These are phyloP conservation scores for Yarrowia sp. DNA, from an alignment of 805 yeast species.

Conservation along the genomic window DNA sequence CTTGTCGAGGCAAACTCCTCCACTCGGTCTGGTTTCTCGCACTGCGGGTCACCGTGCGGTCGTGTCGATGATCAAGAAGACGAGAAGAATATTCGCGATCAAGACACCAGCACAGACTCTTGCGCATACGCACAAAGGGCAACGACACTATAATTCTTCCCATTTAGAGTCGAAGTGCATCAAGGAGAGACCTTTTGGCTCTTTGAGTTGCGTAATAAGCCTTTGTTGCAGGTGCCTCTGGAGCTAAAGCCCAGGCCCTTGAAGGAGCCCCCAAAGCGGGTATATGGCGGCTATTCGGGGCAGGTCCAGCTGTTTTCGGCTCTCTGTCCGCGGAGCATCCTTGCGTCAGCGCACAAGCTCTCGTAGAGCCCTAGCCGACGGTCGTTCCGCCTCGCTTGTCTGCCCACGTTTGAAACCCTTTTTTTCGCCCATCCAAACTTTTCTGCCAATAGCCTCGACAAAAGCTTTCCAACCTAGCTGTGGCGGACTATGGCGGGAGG, in stretches of 20 bases:
- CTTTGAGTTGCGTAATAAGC: not conserved
- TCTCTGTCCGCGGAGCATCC: too few species aligned
- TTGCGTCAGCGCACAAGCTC: too few species aligned
- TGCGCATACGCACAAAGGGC: not conserved
- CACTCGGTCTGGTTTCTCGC: too few species aligned
- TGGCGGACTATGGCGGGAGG: slow-evolving; percentile 16
- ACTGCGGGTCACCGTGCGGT: too few species aligned
- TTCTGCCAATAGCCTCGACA: not conserved
- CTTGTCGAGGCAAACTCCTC: too few species aligned
- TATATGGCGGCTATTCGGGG: too few species aligned
- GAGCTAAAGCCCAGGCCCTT: too few species aligned
- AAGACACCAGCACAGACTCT: not conserved
- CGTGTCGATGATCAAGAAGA: not conserved
- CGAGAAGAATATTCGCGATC: not conserved
- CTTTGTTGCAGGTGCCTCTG: not conserved
- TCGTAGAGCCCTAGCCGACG: too few species aligned
- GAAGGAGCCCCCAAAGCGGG: too few species aligned
- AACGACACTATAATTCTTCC: not conserved
- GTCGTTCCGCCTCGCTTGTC: not conserved
- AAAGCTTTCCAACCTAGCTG: slow-evolving; percentile 4
- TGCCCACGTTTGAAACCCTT: not conserved
- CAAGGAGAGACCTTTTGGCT: not conserved
- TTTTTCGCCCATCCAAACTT: not conserved
- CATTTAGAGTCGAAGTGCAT: slow-evolving; percentile 10
- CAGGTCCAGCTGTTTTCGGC: too few species aligned